Evolutionary conservation across 495 filamentous ascomycete species (phyloP), one percentile per base, ranked within the genome.

Genomic region (Podospora bellae-mahoneyi): DNA sequence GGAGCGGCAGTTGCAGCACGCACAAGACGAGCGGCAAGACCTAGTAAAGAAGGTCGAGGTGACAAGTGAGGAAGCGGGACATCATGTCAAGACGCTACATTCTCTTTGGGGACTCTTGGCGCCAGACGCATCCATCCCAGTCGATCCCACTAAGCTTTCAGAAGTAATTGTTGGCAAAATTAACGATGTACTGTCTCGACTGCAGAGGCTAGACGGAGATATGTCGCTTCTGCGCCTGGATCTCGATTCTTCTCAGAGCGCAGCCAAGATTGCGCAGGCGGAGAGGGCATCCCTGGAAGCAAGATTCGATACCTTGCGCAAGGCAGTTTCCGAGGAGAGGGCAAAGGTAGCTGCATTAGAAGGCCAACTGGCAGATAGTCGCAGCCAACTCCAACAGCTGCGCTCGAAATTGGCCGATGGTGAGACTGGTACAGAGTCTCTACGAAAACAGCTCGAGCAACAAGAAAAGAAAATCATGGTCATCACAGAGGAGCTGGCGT

Each of bases 391-490:
- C 27, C 83, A 81, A 55, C 79, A 86, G 18, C 81, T 96, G 32
- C 86, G 90, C 65, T 79, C 80, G 16, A 88, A 88, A 76, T 87
- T 95, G 73, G 84, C 89, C 5, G 89, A 91, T 55, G 92, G 91
- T 39, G 91, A 93, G 73, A 92, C 87, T 6, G 91, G 91, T 26
- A 91, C 90, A 6, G 91, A 94, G 75, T 89, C 86, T 18, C 78
- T 96, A 63, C 87, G 88, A 55, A 87, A 89, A 74, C 84, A 87
- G 44, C 78, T 95, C 60, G 86, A 86, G 18, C 88, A 92, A 62
- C 87, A 90, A 74, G 91, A 94, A 71, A 79, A 77, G 26, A 88
- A 85, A 73, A 81, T 90, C 23, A 82, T 84, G 15, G 81, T 78
- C 13, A 72, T 94, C 26, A 79, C 85, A n/a, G 83, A 87, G 67